Evolutionary conservation across 2,329 filamentous ascomycete species (phyloP).

Genomic region (Cercospora sp.): DNA sequence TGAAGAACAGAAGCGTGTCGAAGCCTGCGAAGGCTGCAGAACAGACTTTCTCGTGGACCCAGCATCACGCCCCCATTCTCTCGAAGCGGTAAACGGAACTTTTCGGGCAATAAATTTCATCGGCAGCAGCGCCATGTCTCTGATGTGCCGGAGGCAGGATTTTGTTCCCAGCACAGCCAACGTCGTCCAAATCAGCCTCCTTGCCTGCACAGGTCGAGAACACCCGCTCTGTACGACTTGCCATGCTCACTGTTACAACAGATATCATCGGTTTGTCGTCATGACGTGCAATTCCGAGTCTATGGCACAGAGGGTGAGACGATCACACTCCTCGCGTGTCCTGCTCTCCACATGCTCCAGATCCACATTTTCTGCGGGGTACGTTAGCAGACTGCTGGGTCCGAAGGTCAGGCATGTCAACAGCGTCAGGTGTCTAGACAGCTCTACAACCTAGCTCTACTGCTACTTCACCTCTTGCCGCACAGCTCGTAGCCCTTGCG

Average conservation of each 20-base stretch:
- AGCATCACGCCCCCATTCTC: not conserved
- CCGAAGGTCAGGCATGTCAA: slow-evolving; percentile 4
- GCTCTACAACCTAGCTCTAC: not conserved
- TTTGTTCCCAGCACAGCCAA: not conserved
- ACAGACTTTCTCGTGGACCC: not conserved
- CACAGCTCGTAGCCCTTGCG: not conserved
- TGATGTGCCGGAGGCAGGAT: not conserved
- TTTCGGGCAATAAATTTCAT: not conserved
- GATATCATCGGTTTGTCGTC: not conserved
- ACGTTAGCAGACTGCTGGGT: slow-evolving; percentile 3
- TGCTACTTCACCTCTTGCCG: not conserved
- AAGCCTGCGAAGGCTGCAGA: not conserved
- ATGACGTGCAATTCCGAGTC: not conserved
- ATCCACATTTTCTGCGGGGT: not conserved
- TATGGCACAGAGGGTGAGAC: not conserved
- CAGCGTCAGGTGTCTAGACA: not conserved
- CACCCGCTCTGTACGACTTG: not conserved
- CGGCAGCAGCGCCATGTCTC: not conserved
- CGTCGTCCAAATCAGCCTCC: not conserved
- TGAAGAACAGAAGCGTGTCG: not conserved
- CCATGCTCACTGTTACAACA: not conserved
- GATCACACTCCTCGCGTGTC: slow-evolving; percentile 1
- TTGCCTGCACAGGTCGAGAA: not conserved
- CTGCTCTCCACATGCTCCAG: not conserved
- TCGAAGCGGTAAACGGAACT: not conserved